Evolutionary conservation across 1,284 basidiomycete genomes (phyloP), one percentile per base, ranked within the genome.

Genomic region (Trametes pubescens): DNA sequence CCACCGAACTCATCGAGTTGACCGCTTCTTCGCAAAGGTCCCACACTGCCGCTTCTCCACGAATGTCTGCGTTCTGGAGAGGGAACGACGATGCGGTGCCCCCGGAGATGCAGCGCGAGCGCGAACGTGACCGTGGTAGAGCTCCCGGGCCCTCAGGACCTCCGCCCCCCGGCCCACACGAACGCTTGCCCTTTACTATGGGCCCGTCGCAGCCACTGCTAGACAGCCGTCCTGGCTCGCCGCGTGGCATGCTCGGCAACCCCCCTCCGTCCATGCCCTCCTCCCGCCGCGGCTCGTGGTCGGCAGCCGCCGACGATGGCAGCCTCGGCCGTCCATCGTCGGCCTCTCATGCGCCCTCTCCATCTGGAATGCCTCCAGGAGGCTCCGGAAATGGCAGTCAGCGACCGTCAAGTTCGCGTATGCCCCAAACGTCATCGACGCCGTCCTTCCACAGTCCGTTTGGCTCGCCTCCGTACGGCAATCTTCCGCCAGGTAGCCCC

Each of bases 1-100:
- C 81, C 4, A 81, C 82, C 1, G 85, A 86, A 61, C 71, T 84
- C 51, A 84, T 86, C 51, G 84, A 81, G 47, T 74, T 85, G 2
- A 75, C 80, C 3, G 79, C 80, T 3, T 73, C 77, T 7, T 35
- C 57, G 2, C 61, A 63, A 51, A 74, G 69, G 51, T 65, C 65
- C 18, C 34, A 53, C 7, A 24, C 49, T 1, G 47, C 43, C 2
- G 52, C 71, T 9, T 71, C 70, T 24, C 72, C 72, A 13, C 61
- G 54, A 11, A 66, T 70, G 61, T 61, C 66, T 5, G 54, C 68
- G 1, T 67, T 62, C 37, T 71, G 74, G 69, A 73, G 71, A 47
- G 65, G 65, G 4, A 61, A 51, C n/a, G 71, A 73, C 13, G 72
- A 73, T 11, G 62, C 61, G 8, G 34, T 57, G 10, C 58, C 61